phyloP scores from a whole-genome alignment of 768 basidiomycete genomes.

The Porpolomopsis calyptriformis region DNA sequence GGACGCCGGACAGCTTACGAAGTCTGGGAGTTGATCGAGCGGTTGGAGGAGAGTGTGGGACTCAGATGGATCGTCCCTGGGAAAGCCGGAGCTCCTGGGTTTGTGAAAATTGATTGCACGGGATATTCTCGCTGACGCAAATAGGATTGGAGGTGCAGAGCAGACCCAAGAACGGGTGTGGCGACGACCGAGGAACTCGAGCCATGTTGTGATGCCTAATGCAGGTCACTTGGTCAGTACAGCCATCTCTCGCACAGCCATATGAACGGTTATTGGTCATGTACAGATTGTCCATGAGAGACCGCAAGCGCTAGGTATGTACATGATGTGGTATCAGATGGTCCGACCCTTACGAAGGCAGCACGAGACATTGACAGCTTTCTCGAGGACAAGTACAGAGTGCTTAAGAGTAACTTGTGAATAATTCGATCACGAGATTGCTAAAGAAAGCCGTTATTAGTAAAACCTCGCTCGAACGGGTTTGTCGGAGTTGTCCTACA shows the following conservation, averaged over 20 bases:
- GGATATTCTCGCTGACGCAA: background rate
- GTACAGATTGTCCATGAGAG: conserved; percentile 33
- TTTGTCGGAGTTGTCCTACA: too few relatives aligned
- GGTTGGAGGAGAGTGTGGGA: conserved; percentile 40
- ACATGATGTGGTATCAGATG: background rate
- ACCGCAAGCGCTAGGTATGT: conserved; percentile 24
- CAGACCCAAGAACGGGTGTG: conserved; percentile 30
- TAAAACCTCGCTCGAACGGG: too few relatives aligned
- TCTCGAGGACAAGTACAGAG: conserved; percentile 1
- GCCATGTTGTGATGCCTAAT: conserved; percentile 27
- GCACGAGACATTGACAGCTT: conserved; percentile 3
- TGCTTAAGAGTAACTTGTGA: background rate
- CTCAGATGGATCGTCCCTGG: conserved; percentile 50
- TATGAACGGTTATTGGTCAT: background rate
- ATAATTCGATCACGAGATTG: background rate
- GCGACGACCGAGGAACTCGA: conserved; percentile 32
- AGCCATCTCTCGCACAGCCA: too few relatives aligned
- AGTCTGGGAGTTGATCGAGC: conserved; percentile 29
- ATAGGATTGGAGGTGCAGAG: conserved; percentile 25
- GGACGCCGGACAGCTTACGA: conserved; percentile 35
- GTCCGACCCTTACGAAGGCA: background rate
- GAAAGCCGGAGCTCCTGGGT: conserved; percentile 24
- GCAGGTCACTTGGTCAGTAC: conserved; percentile 37
- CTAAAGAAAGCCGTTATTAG: too few relatives aligned
- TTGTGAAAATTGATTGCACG: conserved; percentile 10